A percentile compares a stretch with the other conserved stretches of the same genome.
Evolutionary conservation across 73 alveolate genomes (phyloP).

Genomic region (Blepharisma stoltei): DNA sequence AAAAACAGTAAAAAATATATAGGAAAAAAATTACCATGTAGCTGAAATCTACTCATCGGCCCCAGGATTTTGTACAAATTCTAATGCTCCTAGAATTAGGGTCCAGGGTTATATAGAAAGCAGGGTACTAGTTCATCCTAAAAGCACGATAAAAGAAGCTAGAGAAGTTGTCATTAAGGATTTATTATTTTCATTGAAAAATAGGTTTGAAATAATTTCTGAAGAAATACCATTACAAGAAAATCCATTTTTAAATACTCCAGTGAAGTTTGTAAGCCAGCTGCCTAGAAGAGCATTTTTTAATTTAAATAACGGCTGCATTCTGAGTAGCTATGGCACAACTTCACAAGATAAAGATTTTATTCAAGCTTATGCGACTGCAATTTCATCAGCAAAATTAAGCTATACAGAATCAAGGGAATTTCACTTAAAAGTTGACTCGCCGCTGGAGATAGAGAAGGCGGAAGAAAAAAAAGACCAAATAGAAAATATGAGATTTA

Average conservation of each 20-base stretch:
- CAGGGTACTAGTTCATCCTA: background rate
- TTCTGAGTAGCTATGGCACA: no score
- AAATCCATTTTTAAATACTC: background rate
- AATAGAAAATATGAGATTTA: no score
- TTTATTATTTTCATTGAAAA: conserved; percentile 17
- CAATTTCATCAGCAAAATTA: no score
- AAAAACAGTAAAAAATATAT: background rate
- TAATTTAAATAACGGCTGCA: no score
- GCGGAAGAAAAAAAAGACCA: no score
- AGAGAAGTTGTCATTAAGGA: conserved; percentile 9
- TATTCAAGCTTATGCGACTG: no score
- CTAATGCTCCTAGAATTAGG: background rate
- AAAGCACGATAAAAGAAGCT: background rate
- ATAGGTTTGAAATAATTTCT: conserved; percentile 11
- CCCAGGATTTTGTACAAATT: conserved; percentile 21
- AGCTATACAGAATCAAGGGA: no score
- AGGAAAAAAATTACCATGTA: background rate
- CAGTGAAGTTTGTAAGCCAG: no score
- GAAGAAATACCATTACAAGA: background rate
- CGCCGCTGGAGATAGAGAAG: no score
- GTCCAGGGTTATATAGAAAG: conserved; percentile 1
- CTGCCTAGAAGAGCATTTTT: no score
- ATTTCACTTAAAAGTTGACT: no score
- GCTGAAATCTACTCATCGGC: background rate
- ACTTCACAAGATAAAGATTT: no score